Evolutionary conservation across 108 stramenopile species (phyloP).

Genomic region (Pseudonitzschia multiseries): DNA sequence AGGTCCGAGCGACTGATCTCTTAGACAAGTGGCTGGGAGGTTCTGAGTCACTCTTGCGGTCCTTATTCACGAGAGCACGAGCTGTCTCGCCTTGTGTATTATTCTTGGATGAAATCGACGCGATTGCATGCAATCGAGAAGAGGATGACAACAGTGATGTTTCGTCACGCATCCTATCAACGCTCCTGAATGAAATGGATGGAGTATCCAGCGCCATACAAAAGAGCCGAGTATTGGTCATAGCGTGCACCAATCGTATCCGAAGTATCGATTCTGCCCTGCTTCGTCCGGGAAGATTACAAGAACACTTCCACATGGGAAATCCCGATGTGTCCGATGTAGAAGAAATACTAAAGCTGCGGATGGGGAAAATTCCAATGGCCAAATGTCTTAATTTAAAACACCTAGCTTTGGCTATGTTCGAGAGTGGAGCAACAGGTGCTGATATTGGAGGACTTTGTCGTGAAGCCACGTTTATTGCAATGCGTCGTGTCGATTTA

Average conservation of each 20-base stretch:
- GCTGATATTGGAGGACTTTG: conserved; percentile 74
- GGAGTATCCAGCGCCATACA: conserved; percentile 72
- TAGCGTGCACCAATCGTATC: conserved; percentile 97
- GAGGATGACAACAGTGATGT: conserved; percentile 59
- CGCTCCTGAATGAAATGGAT: conserved; percentile 98
- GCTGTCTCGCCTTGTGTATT: conserved; percentile 89
- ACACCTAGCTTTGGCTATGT: conserved; percentile 33
- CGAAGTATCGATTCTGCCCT: conserved; percentile 90
- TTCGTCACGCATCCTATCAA: conserved; percentile 80
- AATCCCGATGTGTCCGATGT: conserved; percentile 49
- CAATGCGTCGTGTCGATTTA: conserved; percentile 7
- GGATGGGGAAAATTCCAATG: conserved; percentile 31
- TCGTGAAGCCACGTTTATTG: conserved; percentile 57
- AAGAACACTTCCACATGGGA: conserved; percentile 68
- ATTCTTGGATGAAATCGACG: conserved; percentile 98
- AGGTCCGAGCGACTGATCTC: conserved; percentile 85
- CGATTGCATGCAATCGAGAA: conserved; percentile 84
- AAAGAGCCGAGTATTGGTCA: conserved; percentile 82
- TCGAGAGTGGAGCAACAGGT: conserved; percentile 40
- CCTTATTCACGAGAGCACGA: conserved; percentile 80
- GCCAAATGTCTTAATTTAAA: conserved; percentile 20
- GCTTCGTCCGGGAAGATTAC: conserved; percentile 94
- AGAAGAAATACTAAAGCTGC: conserved; percentile 49
- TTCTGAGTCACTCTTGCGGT: conserved; percentile 90
- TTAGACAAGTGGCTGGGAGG: conserved; percentile 97